Base-by-base conservation (phyloP, 805 yeast species). In the Myxozyma monticola region DNA sequence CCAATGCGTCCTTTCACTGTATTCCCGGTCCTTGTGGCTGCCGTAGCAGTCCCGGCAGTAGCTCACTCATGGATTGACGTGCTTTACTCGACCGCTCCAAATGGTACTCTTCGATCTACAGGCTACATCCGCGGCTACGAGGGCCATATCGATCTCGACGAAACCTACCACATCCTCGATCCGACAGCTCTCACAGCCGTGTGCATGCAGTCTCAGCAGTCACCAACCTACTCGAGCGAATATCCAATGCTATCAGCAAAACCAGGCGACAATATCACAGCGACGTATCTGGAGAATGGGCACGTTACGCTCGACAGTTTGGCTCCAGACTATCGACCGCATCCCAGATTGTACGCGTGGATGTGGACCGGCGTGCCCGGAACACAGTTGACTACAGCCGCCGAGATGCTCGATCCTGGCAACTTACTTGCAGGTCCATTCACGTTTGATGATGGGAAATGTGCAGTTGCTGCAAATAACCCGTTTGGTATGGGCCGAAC, bases 301-400 rank as follows among this genome's bases (percentile, higher is more conserved):
- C 62, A 59, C 35, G 62, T 51, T 10, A 58, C 62, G 8, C 33
- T 39, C n/a, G 62, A 59, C 35, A 22, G 18, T n/a, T 45, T 59
- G 7, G 46, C 58, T 12, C 62, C 62, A 2, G 62, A 58, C 34
- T 29, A 34, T 29, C 38, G 36, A 30, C 56, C 62, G 2, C 62
- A 55, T 37, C 62, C 62, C 4, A 62, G 62, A 2, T 25, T 38
- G 31, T 59, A 50, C 39, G 49, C 46, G 9, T 54, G 59, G 48
- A 36, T 58, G 8, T 59, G 62, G 62, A 36, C 45, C n/a, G 31
- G 43, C 18, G 20, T 42, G 31, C 40, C 58, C 12, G 37, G 25
- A 18, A n/a, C 51, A 17, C 44, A 56, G 28, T 44, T 57, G 22
- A 56, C 60, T 7, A 40, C 36, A 4, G 60, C 45, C 17, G 47